phyloP scores from a whole-genome alignment of 2,329 filamentous ascomycete species.

The Elsinoe batatas region DNA sequence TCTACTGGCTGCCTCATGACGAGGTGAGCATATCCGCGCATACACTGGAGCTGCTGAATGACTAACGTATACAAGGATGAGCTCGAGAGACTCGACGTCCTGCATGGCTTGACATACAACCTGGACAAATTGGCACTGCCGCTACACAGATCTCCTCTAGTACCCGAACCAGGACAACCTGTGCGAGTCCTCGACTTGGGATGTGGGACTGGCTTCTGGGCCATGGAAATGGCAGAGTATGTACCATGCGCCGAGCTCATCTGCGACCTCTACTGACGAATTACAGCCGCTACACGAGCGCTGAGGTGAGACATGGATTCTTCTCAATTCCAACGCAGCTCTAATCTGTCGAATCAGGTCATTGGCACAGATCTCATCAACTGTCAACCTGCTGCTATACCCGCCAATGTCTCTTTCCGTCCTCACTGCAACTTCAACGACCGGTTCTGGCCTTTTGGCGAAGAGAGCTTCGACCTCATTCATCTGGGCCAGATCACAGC shows the following conservation, averaged over 20 bases:
- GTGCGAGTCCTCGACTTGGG: constrained; percentile 57
- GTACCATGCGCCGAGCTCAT: constrained; percentile 23
- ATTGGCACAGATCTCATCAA: constrained; percentile 52
- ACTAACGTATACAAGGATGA: constrained; percentile 11
- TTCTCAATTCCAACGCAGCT: constrained; percentile 1
- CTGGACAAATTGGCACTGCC: constrained; percentile 12
- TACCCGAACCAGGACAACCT: constrained; percentile 18
- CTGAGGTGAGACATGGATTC: constrained; percentile 34
- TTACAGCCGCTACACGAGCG: constrained; percentile 42
- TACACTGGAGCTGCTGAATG: neutral
- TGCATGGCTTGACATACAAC: constrained; percentile 15
- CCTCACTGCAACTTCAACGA: constrained; percentile 73
- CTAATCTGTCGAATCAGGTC: constrained; percentile 31
- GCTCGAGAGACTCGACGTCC: constrained; percentile 16
- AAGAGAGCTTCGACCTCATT: constrained; percentile 69
- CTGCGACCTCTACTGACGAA: constrained; percentile 14
- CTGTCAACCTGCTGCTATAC: constrained; percentile 45
- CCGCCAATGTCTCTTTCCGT: constrained; percentile 56
- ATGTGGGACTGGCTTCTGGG: constrained; percentile 86
- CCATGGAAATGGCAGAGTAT: constrained; percentile 73
- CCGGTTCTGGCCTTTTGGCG: constrained; percentile 57
- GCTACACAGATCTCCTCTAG: constrained; percentile 13
- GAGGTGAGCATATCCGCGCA: constrained; percentile 12
- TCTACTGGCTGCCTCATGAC: constrained; percentile 18
- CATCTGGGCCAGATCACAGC: constrained; percentile 73